phyloP scores from a whole-genome alignment of 2,329 filamentous ascomycete genomes.

The Paracoccidioides lutzii region DNA sequence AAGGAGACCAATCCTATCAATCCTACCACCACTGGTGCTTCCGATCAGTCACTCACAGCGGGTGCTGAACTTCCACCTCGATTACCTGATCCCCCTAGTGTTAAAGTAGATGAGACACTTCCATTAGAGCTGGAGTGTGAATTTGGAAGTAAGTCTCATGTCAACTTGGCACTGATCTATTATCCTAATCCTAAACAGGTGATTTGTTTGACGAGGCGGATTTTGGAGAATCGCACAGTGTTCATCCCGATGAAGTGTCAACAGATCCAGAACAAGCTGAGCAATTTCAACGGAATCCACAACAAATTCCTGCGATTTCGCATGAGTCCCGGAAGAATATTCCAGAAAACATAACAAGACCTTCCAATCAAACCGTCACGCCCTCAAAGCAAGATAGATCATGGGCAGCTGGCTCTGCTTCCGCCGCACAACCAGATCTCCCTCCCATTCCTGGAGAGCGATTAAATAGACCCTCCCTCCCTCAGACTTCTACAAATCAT shows the following conservation, averaged over 20 bases:
- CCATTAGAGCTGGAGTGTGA: constrained; percentile 30
- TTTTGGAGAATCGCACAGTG: constrained; percentile 56
- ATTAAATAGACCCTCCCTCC: neutral
- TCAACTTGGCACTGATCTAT: neutral
- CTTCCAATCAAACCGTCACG: constrained; percentile 19
- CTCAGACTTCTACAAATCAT: constrained; percentile 5
- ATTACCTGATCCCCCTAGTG: constrained; percentile 15
- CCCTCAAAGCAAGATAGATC: constrained; percentile 28
- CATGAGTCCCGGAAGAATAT: neutral
- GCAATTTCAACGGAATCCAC: constrained; percentile 13
- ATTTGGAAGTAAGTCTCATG: constrained; percentile 27
- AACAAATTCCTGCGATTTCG: neutral
- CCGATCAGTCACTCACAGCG: constrained; percentile 13
- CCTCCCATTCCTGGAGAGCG: constrained; percentile 5
- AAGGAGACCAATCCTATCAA: constrained; percentile 34
- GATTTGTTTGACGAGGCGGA: constrained; percentile 65
- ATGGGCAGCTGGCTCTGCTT: constrained; percentile 15
- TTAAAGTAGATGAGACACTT: constrained; percentile 13
- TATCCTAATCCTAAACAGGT: constrained; percentile 18
- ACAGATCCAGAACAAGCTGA: constrained; percentile 32
- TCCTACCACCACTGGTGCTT: constrained; percentile 11
- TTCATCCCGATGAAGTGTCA: constrained; percentile 64
- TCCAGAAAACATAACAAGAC: neutral
- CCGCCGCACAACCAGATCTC: constrained; percentile 9
- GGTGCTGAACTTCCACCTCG: constrained; percentile 36